Evolutionary conservation across 768 basidiomycete genomes (phyloP).

Genomic region (Boletus reticulatus): DNA sequence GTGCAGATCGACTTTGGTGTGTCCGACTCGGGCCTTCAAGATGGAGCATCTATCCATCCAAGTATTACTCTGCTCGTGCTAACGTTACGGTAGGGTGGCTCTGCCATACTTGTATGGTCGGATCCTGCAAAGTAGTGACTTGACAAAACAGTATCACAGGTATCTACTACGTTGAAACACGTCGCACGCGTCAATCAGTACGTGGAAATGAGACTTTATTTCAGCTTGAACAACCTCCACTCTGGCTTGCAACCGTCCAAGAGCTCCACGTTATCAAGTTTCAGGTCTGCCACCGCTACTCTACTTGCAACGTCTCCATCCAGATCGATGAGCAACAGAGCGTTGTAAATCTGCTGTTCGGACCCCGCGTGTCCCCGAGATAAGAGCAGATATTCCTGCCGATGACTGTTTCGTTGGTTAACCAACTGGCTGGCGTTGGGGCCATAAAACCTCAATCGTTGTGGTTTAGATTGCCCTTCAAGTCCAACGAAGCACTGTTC

Average conservation of each 20-base stretch:
- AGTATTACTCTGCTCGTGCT: too few relatives aligned
- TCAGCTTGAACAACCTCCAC: neutral
- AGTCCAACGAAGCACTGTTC: neutral
- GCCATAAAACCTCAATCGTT: neutral
- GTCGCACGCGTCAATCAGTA: too few relatives aligned
- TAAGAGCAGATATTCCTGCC: conserved; percentile 2
- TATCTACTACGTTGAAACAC: too few relatives aligned
- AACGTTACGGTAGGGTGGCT: too few relatives aligned
- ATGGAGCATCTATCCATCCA: too few relatives aligned
- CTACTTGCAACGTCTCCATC: conserved; percentile 1
- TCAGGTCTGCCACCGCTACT: conserved; percentile 1
- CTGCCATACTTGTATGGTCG: too few relatives aligned
- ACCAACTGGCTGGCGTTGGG: neutral
- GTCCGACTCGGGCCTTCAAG: too few relatives aligned
- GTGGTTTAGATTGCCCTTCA: neutral
- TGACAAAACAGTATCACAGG: too few relatives aligned
- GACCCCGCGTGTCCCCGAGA: neutral
- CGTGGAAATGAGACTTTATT: neutral
- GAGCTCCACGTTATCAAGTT: neutral
- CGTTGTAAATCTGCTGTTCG: neutral
- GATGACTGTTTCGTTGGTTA: neutral
- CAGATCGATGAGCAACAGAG: conserved; percentile 1
- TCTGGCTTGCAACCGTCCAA: neutral
- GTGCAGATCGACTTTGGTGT: too few relatives aligned
- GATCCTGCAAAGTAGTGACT: too few relatives aligned